Percentiles rank a stretch among this genome's conserved stretches.
phyloP scores from a whole-genome alignment of 441 rosid species.

The Melastoma candidum region DNA sequence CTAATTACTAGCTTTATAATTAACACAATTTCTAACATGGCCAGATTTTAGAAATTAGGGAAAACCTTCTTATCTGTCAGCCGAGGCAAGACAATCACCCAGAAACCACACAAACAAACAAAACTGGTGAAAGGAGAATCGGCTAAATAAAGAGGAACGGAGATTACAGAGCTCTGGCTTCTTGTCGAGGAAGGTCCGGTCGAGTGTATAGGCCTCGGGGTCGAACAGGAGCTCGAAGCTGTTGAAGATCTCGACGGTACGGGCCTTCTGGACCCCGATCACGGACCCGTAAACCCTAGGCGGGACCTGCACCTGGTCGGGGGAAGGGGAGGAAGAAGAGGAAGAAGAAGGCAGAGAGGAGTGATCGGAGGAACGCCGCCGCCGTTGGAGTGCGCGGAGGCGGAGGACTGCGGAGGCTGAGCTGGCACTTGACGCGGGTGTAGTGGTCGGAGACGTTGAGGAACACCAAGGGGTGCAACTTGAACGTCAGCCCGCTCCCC shows the following conservation, averaged over 20 bases:
- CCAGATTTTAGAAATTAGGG: constrained; percentile 47
- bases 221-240: constrained; percentile 91
- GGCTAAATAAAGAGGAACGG: no score
- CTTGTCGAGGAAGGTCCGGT: constrained; percentile 84
- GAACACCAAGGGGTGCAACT: constrained; percentile 86
- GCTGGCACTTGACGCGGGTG: constrained; percentile 84
- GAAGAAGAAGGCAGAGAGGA: not conserved
- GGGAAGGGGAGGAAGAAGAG: constrained; percentile 4
- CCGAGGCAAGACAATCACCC: no score
- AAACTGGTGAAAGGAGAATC: no score
- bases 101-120: no score
- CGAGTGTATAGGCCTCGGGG: constrained; percentile 48
- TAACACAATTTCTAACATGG: no score
- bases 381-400: constrained; percentile 21
- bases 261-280: constrained; percentile 81
- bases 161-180: constrained; percentile 85
- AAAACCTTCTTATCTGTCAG: constrained; percentile 78
- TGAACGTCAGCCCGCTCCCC: constrained; percentile 91
- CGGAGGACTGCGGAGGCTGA: constrained; percentile 32
- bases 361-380: constrained; percentile 17
- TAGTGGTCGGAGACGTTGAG: constrained; percentile 93
- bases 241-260: constrained; percentile 94
- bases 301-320: constrained; percentile 12
- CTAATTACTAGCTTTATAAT: no score
- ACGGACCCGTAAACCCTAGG: constrained; percentile 89